Base-by-base conservation (phyloP, 2,329 filamentous ascomycete species). In the Spiromastix sp. region DNA sequence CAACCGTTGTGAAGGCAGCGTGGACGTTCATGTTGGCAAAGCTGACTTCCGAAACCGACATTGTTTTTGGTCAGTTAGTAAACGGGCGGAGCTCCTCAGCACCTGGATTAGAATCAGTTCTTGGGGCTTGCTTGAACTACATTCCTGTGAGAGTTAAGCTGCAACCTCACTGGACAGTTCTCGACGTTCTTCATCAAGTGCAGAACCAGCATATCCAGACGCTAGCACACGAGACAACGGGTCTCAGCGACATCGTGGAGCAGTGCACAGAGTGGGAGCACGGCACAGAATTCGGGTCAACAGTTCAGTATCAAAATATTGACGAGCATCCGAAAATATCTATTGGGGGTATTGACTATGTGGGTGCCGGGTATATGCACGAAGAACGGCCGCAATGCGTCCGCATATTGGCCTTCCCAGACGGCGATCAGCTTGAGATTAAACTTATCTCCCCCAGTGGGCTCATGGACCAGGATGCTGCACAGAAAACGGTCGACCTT, bases 191-290 rank as follows among this genome's bases (percentile, higher is more conserved):
- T 4, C 61, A 67, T 29, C 51, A 57, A 3, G 61, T 79, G 4
- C 73, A 77, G 25, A 55, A 67, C 17, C 63, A 68, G 36, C 67
- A 40, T 67, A 71, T 74, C 50, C 54, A 71, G 24, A 58, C 75
- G 38, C 72, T 77, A 66, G 74, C 74, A 44, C 72, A 68, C 16
- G 68, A 69, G 30, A 68, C 66, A 2, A 64, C 77, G 7, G 56
- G 59, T 4, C 57, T 61, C 21, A 44, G 53, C 0, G 61, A 65
- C 8, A 74, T 77, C 64, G n/a, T n/a, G n/a, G n/a, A n/a, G n/a
- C n/a, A n/a, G n/a, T n/a, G n/a, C n/a, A n/a, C n/a, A n/a, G n/a
- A n/a, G n/a, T n/a, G n/a, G n/a, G n/a, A n/a, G n/a, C n/a, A n/a
- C n/a, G n/a, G n/a, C n/a, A n/a, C n/a, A n/a, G n/a, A n/a, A n/a